Evolutionary conservation across 1,284 basidiomycete species (phyloP).

Genomic region (Sporisorium reilianum): DNA sequence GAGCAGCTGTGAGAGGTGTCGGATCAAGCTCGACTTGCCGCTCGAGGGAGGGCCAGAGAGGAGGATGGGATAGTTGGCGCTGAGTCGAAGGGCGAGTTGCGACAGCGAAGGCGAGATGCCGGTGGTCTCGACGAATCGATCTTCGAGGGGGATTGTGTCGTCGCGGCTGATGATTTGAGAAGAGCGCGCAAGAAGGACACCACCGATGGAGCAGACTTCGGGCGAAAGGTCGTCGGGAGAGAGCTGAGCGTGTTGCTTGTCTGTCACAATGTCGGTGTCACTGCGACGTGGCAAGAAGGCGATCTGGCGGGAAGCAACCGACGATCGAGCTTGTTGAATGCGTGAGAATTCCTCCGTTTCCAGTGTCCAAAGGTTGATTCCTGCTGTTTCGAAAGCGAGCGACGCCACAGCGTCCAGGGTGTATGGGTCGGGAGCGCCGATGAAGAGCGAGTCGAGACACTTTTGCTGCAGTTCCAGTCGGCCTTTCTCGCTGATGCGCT

Average conservation of each 20-base stretch:
- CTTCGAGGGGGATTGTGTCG: not conserved
- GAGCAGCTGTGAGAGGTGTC: conserved; percentile 75
- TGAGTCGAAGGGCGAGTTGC: conserved; percentile 77
- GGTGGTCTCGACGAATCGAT: conserved; percentile 75
- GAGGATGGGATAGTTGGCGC: conserved; percentile 81
- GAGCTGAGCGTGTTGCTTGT: conserved; percentile 6
- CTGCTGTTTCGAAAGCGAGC: conserved; percentile 24
- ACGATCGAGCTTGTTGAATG: conserved; percentile 11
- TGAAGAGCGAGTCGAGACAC: conserved; percentile 19
- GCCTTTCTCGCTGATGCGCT: conserved; percentile 41
- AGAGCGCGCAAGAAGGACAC: conserved; percentile 51
- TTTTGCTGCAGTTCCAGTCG: conserved; percentile 35
- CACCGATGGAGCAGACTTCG: conserved; percentile 44
- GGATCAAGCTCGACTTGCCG: conserved; percentile 86
- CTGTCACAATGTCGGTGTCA: not conserved
- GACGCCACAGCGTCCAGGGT: conserved; percentile 23
- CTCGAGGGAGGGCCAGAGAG: conserved; percentile 88
- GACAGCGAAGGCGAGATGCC: conserved; percentile 76
- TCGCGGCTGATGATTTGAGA: not conserved
- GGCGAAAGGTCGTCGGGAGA: conserved; percentile 17
- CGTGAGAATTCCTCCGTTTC: conserved; percentile 40
- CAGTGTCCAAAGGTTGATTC: conserved; percentile 52
- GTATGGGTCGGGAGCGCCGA: conserved; percentile 12
- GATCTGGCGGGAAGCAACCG: conserved; percentile 7
- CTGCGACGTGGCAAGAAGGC: conserved; percentile 12